phyloP scores from a whole-genome alignment of 495 filamentous ascomycete species.

The Tuber umbilicatum region DNA sequence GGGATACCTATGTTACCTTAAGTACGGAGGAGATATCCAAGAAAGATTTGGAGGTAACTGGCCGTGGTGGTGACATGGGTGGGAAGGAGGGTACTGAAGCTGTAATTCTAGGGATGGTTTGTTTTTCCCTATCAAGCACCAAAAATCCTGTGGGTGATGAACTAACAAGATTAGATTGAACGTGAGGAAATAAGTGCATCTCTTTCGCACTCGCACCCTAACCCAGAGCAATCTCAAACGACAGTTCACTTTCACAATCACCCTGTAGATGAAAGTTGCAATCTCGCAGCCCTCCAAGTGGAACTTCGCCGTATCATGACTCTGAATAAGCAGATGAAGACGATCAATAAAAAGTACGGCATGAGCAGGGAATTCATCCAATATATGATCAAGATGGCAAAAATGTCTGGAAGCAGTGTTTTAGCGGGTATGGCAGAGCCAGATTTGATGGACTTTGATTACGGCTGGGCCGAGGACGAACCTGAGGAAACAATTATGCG shows the following conservation, averaged over 20 bases:
- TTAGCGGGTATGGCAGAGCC: slow-evolving; percentile 30
- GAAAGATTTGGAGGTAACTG: slow-evolving; percentile 38
- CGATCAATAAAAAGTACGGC: slow-evolving; percentile 39
- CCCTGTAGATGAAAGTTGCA: slow-evolving; percentile 33
- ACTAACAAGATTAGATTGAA: slow-evolving; percentile 30
- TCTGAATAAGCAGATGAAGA: slow-evolving; percentile 39
- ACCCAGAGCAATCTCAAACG: slow-evolving; percentile 32
- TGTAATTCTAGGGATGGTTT: slow-evolving; percentile 40
- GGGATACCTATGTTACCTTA: slow-evolving; percentile 41
- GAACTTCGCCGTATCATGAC: slow-evolving; percentile 39
- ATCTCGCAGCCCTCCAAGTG: slow-evolving; percentile 37
- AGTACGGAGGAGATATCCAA: slow-evolving; percentile 40
- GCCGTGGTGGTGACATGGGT: slow-evolving; percentile 37
- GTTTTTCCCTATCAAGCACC: not conserved
- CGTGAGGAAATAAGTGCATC: slow-evolving; percentile 40
- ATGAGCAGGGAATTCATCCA: slow-evolving; percentile 41
- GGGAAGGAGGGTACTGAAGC: slow-evolving; percentile 40
- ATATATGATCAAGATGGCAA: slow-evolving; percentile 27
- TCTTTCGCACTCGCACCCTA: slow-evolving; percentile 35
- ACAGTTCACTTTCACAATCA: slow-evolving; percentile 40
- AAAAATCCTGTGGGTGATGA: not conserved
- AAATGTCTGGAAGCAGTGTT: slow-evolving; percentile 23
- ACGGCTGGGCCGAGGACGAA: slow-evolving; percentile 40
- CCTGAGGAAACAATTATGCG: slow-evolving; percentile 40
- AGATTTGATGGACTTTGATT: slow-evolving; percentile 39